A percentile compares a stretch with the other conserved stretches of the same genome.
phyloP scores from a whole-genome alignment of 2,329 filamentous ascomycete genomes.

The Trichothecium sympodiale region DNA sequence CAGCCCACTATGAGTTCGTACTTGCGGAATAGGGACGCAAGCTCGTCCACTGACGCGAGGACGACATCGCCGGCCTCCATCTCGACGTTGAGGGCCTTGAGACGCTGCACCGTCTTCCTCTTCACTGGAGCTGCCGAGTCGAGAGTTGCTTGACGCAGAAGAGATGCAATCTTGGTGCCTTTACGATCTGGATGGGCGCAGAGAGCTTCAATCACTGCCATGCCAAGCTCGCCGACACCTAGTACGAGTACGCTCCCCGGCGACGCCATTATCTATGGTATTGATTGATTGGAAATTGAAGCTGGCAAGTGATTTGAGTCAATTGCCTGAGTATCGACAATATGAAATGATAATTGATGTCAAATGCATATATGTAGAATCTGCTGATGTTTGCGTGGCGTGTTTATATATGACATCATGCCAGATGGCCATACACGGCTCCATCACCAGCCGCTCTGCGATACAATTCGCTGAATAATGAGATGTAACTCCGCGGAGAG shows the following conservation, averaged over 20 bases:
- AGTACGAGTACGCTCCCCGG: constrained; percentile 40
- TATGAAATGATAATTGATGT: too few relatives aligned
- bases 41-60: constrained; percentile 18
- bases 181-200: constrained; percentile 28
- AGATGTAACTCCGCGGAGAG: too few relatives aligned
- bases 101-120: constrained; percentile 17
- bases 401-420: too few relatives aligned
- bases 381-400: too few relatives aligned
- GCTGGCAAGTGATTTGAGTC: too few relatives aligned
- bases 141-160: constrained; percentile 40
- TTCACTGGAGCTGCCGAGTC: constrained; percentile 25
- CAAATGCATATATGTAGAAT: too few relatives aligned
- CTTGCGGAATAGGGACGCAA: constrained; percentile 28
- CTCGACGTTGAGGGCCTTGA: constrained; percentile 25
- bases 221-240: constrained; percentile 56
- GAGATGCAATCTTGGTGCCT: constrained; percentile 32
- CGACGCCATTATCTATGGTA: constrained; percentile 12
- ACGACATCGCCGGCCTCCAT: constrained; percentile 35
- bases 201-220: constrained; percentile 41
- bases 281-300: too few relatives aligned
- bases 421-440: too few relatives aligned
- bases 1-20: constrained; percentile 49
- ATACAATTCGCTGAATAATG: too few relatives aligned
- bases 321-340: too few relatives aligned
- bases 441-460: too few relatives aligned